These are phyloP conservation scores for Tolypocladium album DNA, from an alignment of 2,329 filamentous ascomycete species.

Conservation along the genomic window DNA sequence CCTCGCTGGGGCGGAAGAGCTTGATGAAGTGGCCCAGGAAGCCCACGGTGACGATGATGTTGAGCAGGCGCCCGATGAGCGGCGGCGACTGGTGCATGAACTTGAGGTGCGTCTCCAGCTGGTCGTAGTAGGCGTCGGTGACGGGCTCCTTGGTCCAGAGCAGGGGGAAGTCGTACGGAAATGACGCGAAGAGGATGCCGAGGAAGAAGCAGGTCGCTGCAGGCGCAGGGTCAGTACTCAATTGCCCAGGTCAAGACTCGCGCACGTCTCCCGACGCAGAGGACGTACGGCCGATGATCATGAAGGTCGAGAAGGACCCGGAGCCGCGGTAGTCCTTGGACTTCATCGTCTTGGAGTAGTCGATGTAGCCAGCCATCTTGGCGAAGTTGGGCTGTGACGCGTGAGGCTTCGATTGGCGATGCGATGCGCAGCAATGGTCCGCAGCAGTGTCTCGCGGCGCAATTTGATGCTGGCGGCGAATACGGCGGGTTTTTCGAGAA, in stretches of 20 bases:
- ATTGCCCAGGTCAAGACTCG: background rate
- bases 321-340: constrained; percentile 48
- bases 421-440: background rate
- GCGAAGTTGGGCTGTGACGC: background rate
- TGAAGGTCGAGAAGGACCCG: constrained; percentile 83
- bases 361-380: constrained; percentile 29
- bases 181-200: constrained; percentile 89
- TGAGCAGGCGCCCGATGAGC: constrained; percentile 83
- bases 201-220: constrained; percentile 92
- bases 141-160: constrained; percentile 65
- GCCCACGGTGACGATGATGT: constrained; percentile 83
- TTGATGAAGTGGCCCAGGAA: constrained; percentile 86
- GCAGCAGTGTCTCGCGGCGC: background rate
- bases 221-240: background rate
- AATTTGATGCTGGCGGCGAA: background rate
- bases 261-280: background rate
- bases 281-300: constrained; percentile 85
- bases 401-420: background rate
- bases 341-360: constrained; percentile 46
- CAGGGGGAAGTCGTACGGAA: constrained; percentile 91
- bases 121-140: constrained; percentile 60
- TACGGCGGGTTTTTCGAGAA: background rate
- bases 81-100: constrained; percentile 88
- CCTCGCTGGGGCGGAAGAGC: constrained; percentile 86
- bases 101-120: constrained; percentile 80